Percentiles rank a stretch among this genome's conserved stretches.
Conservation (phyloP, 148 eudicot genomes). For the Camellia granthamiana region DNA sequence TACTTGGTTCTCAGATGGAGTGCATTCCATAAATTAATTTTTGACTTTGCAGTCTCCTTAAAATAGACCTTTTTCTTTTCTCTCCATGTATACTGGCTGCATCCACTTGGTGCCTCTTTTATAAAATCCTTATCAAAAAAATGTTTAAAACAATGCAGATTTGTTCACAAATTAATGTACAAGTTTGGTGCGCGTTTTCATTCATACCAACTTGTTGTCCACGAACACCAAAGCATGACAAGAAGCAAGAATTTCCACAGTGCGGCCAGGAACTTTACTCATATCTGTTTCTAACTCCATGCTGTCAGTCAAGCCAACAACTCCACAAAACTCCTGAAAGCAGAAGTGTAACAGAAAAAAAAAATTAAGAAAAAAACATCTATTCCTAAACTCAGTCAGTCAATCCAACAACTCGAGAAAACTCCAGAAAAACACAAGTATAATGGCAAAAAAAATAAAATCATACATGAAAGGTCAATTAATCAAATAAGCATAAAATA, state of each 20-base stretch:
- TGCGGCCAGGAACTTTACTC: constrained; percentile 61
- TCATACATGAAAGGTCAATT: background rate
- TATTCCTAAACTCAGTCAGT: constrained; percentile 57
- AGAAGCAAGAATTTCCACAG: constrained; percentile 95
- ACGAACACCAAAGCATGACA: constrained; percentile 96
- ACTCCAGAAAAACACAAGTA: constrained; percentile 40
- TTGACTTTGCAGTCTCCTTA: too few relatives aligned
- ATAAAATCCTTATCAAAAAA: too few relatives aligned
- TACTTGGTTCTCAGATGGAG: too few relatives aligned
- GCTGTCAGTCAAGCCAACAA: constrained; percentile 78
- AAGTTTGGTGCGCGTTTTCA: background rate
- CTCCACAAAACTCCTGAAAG: constrained; percentile 87
- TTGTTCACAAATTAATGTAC: background rate
- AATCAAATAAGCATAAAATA: constrained; percentile 8
- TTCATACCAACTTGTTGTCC: constrained; percentile 90
- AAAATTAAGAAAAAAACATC: constrained; percentile 23
- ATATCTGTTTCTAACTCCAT: constrained; percentile 68
- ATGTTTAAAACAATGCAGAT: background rate
- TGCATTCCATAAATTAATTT: too few relatives aligned
- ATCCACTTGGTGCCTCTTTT: too few relatives aligned
- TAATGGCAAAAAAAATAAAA: background rate
- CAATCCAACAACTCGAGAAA: constrained; percentile 77
- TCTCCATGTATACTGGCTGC: too few relatives aligned
- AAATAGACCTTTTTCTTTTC: too few relatives aligned
- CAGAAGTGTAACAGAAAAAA: constrained; percentile 10